Evolutionary conservation across 2,329 filamentous ascomycete species (phyloP).

Genomic region (Aureobasidium sp.): DNA sequence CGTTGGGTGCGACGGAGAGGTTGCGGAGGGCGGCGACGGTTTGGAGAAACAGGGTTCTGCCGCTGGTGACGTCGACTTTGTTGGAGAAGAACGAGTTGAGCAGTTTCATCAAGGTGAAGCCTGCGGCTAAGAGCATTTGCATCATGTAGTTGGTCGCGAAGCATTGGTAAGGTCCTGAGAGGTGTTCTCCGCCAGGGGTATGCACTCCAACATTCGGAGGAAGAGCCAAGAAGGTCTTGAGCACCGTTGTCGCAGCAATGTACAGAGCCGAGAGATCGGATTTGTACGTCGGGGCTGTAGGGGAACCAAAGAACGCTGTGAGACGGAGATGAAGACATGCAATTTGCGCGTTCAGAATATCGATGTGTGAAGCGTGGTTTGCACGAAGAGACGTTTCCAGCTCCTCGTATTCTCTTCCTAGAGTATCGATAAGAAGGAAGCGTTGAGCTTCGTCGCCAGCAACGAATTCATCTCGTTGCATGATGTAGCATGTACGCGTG

Average conservation of each 20-base stretch:
- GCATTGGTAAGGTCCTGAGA: constrained; percentile 31
- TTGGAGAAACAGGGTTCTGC: constrained; percentile 61
- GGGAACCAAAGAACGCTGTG: constrained; percentile 75
- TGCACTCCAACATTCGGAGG: constrained; percentile 32
- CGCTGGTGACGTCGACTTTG: constrained; percentile 62
- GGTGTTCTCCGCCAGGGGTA: constrained; percentile 8
- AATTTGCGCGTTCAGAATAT: constrained; percentile 60
- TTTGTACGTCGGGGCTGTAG: constrained; percentile 62
- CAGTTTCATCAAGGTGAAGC: constrained; percentile 68
- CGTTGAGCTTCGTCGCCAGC: constrained; percentile 31
- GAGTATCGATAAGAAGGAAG: constrained; percentile 32
- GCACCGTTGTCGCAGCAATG: constrained; percentile 61
- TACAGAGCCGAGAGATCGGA: constrained; percentile 71
- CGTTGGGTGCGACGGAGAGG: constrained; percentile 70
- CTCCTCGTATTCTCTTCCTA: constrained; percentile 31
- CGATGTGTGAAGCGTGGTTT: constrained; percentile 27
- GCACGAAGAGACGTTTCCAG: constrained; percentile 30
- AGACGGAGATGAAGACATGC: constrained; percentile 69
- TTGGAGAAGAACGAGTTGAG: constrained; percentile 69
- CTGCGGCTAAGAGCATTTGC: constrained; percentile 77
- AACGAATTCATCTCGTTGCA: constrained; percentile 64
- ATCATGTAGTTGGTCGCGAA: constrained; percentile 71
- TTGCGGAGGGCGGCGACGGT: constrained; percentile 64
- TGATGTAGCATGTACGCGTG: constrained; percentile 72
- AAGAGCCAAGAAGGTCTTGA: constrained; percentile 63